Conservation (phyloP, 306 rosid species). For the Prunus armeniaca region DNA sequence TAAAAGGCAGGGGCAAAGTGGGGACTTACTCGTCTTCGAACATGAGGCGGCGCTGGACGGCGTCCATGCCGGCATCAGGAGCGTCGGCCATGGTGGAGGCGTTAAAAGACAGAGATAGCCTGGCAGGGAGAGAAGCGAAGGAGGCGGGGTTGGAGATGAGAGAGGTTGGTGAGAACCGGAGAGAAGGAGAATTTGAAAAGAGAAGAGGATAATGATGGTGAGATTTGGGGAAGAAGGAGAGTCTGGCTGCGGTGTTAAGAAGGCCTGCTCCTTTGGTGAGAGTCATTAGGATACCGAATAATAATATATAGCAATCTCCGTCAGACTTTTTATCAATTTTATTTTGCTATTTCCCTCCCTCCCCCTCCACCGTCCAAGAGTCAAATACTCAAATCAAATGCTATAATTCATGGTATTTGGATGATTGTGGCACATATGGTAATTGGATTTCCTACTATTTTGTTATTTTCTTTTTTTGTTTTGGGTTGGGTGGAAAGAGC, state of each 20-base stretch:
- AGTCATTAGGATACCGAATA: background rate
- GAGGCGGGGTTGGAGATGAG: background rate
- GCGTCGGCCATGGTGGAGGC: constrained; percentile 55
- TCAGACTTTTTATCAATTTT: background rate
- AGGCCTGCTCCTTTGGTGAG: background rate
- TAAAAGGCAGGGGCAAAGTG: background rate
- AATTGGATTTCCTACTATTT: too few species aligned
- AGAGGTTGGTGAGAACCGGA: constrained; percentile 14
- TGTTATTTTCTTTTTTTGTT: too few species aligned
- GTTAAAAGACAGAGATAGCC: constrained; percentile 28
- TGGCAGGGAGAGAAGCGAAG: constrained; percentile 10
- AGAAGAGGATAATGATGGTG: background rate
- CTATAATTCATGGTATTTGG: too few species aligned
- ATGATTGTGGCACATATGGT: too few species aligned
- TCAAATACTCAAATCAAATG: too few species aligned
- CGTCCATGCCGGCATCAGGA: constrained; percentile 86
- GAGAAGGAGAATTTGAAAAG: constrained; percentile 10
- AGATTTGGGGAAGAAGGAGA: background rate
- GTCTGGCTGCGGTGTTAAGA: constrained; percentile 13
- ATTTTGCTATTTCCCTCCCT: background rate
- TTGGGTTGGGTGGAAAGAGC: too few species aligned
- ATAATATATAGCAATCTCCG: background rate
- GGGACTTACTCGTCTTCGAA: constrained; percentile 85
- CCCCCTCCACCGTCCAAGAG: background rate
- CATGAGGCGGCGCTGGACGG: constrained; percentile 98